Conservation (phyloP, 2,329 filamentous ascomycete genomes). For the Elsinoe australis region DNA sequence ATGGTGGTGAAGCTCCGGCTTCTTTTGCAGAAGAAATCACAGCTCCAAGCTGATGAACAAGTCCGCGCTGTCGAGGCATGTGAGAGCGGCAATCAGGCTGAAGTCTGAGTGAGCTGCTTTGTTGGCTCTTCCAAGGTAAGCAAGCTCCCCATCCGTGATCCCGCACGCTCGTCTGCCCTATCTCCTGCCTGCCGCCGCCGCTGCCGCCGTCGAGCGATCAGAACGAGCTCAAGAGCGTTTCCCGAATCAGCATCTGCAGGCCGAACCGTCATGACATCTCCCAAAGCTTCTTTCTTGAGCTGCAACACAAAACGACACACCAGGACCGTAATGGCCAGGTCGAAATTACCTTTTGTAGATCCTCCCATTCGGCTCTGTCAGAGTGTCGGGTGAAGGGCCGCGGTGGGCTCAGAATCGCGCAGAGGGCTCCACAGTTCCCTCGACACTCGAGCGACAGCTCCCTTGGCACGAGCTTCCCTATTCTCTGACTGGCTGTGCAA, state of each 20-base stretch:
- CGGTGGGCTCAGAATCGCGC: too few relatives aligned
- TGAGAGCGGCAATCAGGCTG: background rate
- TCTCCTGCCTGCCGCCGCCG: too few relatives aligned
- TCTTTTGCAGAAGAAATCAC: too few relatives aligned
- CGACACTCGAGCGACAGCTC: background rate
- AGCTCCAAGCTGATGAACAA: too few relatives aligned
- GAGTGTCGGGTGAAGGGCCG: too few relatives aligned
- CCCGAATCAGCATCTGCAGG: conserved; percentile 11
- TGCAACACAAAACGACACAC: conserved; percentile 1
- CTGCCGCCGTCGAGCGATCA: too few relatives aligned
- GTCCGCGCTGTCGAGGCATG: too few relatives aligned
- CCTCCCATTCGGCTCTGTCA: conserved; percentile 3
- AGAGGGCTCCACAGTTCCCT: background rate
- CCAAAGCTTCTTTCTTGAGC: background rate
- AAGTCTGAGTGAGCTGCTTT: too few relatives aligned
- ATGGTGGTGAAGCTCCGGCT: background rate
- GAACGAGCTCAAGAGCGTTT: too few relatives aligned
- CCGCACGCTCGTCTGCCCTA: too few relatives aligned
- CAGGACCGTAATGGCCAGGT: conserved; percentile 8
- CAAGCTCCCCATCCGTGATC: too few relatives aligned
- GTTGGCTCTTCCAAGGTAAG: too few relatives aligned
- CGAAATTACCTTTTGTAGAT: conserved; percentile 9
- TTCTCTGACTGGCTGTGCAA: conserved; percentile 2
- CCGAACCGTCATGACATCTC: background rate
- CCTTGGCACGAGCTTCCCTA: background rate